Conservation (phyloP, 345 rosid species). For the Citrus medica region DNA sequence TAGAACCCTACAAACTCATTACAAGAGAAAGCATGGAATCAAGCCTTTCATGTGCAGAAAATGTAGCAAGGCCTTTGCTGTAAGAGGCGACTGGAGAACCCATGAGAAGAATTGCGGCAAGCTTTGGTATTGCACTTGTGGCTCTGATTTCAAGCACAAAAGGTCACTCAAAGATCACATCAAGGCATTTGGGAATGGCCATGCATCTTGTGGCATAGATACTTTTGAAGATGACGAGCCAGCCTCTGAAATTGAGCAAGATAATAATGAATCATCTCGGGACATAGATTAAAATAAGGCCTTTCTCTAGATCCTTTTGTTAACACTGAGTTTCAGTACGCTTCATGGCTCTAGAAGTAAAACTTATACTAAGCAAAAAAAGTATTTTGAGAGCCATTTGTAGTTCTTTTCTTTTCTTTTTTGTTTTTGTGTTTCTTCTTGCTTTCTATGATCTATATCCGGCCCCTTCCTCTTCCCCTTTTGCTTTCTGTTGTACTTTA, state of each 20-base stretch:
- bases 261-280: conserved; percentile 40
- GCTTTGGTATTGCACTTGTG: conserved; percentile 94
- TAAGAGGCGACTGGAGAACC: conserved; percentile 97
- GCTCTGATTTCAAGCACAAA: conserved; percentile 96
- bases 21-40: conserved; percentile 91
- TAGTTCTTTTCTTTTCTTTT: not conserved
- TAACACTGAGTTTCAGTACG: conserved; percentile 5
- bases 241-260: conserved; percentile 74
- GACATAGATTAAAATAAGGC: not conserved
- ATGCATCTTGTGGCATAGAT: conserved; percentile 66
- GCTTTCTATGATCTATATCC: not conserved
- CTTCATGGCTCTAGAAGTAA: conserved; percentile 8
- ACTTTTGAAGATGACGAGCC: conserved; percentile 65
- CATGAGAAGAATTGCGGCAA: conserved; percentile 99
- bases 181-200: conserved; percentile 80
- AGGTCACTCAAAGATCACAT: conserved; percentile 94
- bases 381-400: not conserved
- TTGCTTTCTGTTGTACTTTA: not conserved
- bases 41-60: conserved; percentile 93
- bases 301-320: not conserved
- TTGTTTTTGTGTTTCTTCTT: not conserved
- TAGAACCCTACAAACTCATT: conserved; percentile 98
- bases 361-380: not conserved
- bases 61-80: conserved; percentile 94
- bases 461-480: not conserved